phyloP scores from a whole-genome alignment of 2,329 filamentous ascomycete species.

The Tolypocladium inflatum region DNA sequence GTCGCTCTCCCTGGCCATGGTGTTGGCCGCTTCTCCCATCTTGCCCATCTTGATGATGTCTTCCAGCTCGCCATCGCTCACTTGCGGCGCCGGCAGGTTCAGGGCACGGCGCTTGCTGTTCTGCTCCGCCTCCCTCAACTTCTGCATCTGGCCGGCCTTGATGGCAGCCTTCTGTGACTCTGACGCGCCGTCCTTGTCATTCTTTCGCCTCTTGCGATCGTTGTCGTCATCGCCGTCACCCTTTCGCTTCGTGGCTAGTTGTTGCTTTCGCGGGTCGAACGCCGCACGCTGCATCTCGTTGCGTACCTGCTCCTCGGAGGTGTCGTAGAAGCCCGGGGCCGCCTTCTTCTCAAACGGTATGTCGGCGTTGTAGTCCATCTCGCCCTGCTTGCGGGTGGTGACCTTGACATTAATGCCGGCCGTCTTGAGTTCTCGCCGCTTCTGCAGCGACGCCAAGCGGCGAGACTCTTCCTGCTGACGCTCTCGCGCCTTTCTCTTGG shows the following conservation, averaged over 20 bases:
- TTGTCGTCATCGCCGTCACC: conserved; percentile 79
- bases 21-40: conserved; percentile 76
- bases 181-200: conserved; percentile 72
- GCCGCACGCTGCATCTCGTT: conserved; percentile 79
- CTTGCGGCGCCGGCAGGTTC: conserved; percentile 80
- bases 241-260: conserved; percentile 85
- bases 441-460: conserved; percentile 81
- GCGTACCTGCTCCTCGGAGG: conserved; percentile 64
- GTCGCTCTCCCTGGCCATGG: conserved; percentile 65
- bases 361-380: conserved; percentile 99
- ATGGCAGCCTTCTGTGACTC: conserved; percentile 77
- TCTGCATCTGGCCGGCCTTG: conserved; percentile 90
- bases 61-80: conserved; percentile 85
- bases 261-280: conserved; percentile 89
- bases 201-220: conserved; percentile 79
- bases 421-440: conserved; percentile 91
- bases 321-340: conserved; percentile 86
- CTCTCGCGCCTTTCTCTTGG: conserved; percentile 93
- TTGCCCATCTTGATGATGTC: conserved; percentile 99
- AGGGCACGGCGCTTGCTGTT: conserved; percentile 83
- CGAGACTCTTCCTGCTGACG: conserved; percentile 91
- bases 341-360: conserved; percentile 95
- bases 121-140: conserved; percentile 90
- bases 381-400: conserved; percentile 78
- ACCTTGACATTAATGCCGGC: conserved; percentile 98